phyloP scores from a whole-genome alignment of 2,329 filamentous ascomycete species.

The Xylaria sp. region DNA sequence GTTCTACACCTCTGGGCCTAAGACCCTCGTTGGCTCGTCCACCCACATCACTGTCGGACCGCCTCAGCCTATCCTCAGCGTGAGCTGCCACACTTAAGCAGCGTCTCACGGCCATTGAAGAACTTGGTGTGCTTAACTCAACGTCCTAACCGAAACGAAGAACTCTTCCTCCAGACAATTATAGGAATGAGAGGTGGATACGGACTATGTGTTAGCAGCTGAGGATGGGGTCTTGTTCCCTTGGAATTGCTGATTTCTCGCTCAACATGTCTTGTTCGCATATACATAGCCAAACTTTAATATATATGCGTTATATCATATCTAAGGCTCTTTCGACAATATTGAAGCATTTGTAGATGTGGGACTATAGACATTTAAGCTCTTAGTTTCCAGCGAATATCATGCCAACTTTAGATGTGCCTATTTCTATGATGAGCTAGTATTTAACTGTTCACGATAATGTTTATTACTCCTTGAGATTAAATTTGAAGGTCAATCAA shows the following conservation, averaged over 20 bases:
- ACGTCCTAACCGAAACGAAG: neutral
- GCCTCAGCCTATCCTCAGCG: slow-evolving; percentile 49
- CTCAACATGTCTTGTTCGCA: no score
- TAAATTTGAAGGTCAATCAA: no score
- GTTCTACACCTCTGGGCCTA: slow-evolving; percentile 47
- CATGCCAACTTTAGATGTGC: no score
- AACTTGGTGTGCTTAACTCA: neutral
- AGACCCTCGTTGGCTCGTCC: slow-evolving; percentile 43
- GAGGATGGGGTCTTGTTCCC: neutral
- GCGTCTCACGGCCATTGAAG: no score
- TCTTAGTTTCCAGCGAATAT: no score
- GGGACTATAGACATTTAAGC: no score
- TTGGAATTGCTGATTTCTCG: neutral
- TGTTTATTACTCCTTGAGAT: no score
- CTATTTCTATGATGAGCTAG: no score
- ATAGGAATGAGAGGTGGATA: neutral
- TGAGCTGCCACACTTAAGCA: slow-evolving; percentile 50
- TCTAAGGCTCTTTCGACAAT: neutral
- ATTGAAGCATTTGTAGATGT: neutral
- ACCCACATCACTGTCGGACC: slow-evolving; percentile 51
- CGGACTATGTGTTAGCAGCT: neutral
- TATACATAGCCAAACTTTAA: neutral
- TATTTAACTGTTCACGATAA: no score
- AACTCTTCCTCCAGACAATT: neutral
- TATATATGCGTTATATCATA: neutral